These are phyloP conservation scores for Wickerhamomyces silvicola DNA, from an alignment of 805 yeast species.

Conservation along the genomic window DNA sequence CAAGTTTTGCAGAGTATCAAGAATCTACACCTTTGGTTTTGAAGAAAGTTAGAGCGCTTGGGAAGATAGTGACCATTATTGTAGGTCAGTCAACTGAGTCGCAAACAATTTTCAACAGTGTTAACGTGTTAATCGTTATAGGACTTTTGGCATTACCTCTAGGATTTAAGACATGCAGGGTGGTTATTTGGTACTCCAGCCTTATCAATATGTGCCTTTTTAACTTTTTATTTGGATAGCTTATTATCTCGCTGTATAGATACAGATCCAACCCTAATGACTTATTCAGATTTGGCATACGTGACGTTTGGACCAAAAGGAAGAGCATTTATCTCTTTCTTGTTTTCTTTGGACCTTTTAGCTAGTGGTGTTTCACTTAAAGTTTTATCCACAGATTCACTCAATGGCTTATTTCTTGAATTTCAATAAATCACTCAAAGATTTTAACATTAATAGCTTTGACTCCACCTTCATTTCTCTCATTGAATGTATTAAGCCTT, in stretches of 20 bases:
- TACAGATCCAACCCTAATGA: constrained; percentile 71
- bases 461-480: constrained; percentile 78
- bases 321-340: constrained; percentile 60
- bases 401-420: constrained; percentile 58
- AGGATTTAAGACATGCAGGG: constrained; percentile 66
- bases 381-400: constrained; percentile 80
- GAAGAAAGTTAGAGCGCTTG: constrained; percentile 66
- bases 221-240: constrained; percentile 74
- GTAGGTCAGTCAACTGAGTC: constrained; percentile 80
- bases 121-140: constrained; percentile 70
- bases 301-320: constrained; percentile 80
- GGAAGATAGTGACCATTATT: constrained; percentile 61
- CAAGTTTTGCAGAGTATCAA: constrained; percentile 39
- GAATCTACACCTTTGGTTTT: constrained; percentile 47
- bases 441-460: constrained; percentile 59
- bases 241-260: constrained; percentile 70
- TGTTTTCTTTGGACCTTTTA: constrained; percentile 70
- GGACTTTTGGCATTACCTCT: constrained; percentile 71
- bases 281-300: constrained; percentile 84
- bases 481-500: constrained; percentile 65
- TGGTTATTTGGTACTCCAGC: constrained; percentile 62
- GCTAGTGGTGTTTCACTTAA: constrained; percentile 80
- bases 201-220: constrained; percentile 51
- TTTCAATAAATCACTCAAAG: constrained; percentile 54
- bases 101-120: constrained; percentile 71